Base-by-base conservation (phyloP, 1,284 basidiomycete genomes). In the Grifola frondosa region DNA sequence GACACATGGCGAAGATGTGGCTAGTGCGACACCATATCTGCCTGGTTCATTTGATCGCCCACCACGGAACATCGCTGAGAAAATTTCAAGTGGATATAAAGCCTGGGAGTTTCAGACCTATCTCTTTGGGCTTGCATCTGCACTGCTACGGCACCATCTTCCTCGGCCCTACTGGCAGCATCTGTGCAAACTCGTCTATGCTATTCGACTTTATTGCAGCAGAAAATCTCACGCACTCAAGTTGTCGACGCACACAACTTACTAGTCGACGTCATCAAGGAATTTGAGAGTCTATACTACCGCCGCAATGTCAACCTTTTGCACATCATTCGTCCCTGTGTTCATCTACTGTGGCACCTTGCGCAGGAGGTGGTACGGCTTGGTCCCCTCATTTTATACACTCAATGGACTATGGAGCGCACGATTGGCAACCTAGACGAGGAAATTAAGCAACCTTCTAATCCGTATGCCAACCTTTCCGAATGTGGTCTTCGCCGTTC, bases 51-150 rank as follows among this genome's bases (percentile, higher is more conserved):
- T 55, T 44, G 56, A 53, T 32, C 49, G 44, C 5, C 49, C 57
- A 2, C 60, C 60, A 22, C 44, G 57, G 1, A 60, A 62, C 30
- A 40, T 45, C 28, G 54, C 48, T 2, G 44, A 59, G 26, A 62
- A 62, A 31, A 49, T 60, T 22, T 44, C 29, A 17, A 56, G 53
- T 29, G 53, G 57, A 3, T 62, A 62, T 42, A 62, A 63, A 37
- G 56, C 59, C 5, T 54, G 53, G 50, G 64, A 66, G 39, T 64
- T 35, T 22, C 41, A 56, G 0, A 38, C 47, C 0, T 60, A 54
- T 16, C n/a, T 62, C 0, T 62, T 42, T 35, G 52, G 50, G 3
- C 35, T 60, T 10, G 52, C 41, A 2, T 61, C 62, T 3, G 52
- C 28, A 0, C n/a, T 63, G 1, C 47, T 63, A 2, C 39, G 44